Conservation (phyloP, 129 eudicot species). For the Apium graveolens region DNA sequence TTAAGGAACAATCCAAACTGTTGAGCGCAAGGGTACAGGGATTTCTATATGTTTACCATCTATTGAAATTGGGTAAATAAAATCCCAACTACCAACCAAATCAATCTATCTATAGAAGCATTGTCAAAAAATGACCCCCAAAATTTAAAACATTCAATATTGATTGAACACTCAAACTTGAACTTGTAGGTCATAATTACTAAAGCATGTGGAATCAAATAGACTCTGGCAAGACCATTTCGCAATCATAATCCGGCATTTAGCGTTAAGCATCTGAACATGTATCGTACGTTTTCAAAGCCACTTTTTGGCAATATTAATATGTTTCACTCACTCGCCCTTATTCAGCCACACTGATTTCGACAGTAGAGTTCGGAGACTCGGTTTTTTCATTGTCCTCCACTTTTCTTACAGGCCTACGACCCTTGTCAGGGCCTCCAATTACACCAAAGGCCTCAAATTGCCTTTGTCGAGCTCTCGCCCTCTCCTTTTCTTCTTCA, state of each 20-base stretch:
- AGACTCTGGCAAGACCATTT: not conserved
- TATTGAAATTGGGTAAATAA: not conserved
- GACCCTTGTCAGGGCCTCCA: constrained; percentile 96
- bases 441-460: constrained; percentile 80
- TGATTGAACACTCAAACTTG: not conserved
- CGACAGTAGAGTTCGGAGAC: constrained; percentile 22
- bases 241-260: constrained; percentile 19
- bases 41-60: not conserved
- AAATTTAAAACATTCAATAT: not conserved
- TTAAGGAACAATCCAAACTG: not conserved
- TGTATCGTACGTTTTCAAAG: not conserved
- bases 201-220: not conserved
- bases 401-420: constrained; percentile 35
- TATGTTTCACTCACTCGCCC: not conserved
- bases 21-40: not conserved
- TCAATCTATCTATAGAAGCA: not conserved
- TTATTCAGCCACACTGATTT: constrained; percentile 22
- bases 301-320: not conserved
- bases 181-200: not conserved
- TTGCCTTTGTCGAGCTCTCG: constrained; percentile 86
- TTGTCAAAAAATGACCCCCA: not conserved
- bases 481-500: constrained; percentile 90
- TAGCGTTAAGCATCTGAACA: not conserved
- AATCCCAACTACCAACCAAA: not conserved
- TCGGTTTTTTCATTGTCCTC: constrained; percentile 16